phyloP scores from a whole-genome alignment of 495 filamentous ascomycete genomes.

The Hyaloscypha bicolor region DNA sequence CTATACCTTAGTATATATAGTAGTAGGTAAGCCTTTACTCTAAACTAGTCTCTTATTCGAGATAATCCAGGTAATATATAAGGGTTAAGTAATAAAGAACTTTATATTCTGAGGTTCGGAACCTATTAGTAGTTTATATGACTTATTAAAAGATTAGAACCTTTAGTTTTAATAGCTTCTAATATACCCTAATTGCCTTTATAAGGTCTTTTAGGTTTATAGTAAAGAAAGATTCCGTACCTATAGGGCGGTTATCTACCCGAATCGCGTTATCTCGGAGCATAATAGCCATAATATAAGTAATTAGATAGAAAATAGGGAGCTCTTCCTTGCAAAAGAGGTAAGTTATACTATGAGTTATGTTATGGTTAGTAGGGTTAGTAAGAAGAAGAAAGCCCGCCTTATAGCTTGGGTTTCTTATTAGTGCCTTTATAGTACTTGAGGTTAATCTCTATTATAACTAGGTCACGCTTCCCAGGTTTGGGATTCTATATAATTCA shows the following conservation, averaged over 20 bases:
- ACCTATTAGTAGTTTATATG: slow-evolving; percentile 7
- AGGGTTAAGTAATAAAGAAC: slow-evolving; percentile 20
- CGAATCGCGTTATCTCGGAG: slow-evolving; percentile 23
- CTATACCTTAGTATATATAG: slow-evolving; percentile 17
- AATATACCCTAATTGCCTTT: slow-evolving; percentile 23
- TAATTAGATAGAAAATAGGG: slow-evolving; percentile 22
- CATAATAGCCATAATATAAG: slow-evolving; percentile 20
- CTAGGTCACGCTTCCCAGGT: slow-evolving; percentile 11
- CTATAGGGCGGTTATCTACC: slow-evolving; percentile 8
- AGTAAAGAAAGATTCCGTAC: slow-evolving; percentile 24
- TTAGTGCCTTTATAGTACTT: slow-evolving; percentile 35
- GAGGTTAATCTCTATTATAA: slow-evolving; percentile 29
- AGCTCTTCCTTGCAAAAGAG: slow-evolving; percentile 22
- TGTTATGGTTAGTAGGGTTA: slow-evolving; percentile 5
- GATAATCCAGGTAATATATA: slow-evolving; percentile 18
- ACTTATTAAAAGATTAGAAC: slow-evolving; percentile 17
- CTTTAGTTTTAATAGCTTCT: slow-evolving; percentile 21
- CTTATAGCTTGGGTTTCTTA: slow-evolving; percentile 36
- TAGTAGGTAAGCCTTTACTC: slow-evolving; percentile 22
- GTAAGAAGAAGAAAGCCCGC: slow-evolving; percentile 1
- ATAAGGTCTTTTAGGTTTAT: slow-evolving; percentile 15
- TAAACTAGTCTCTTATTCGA: slow-evolving; percentile 20
- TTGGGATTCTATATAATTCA: slow-evolving; percentile 20
- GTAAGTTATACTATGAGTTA: slow-evolving; percentile 25
- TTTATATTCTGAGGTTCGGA: slow-evolving; percentile 16